A percentile compares a stretch with the other conserved stretches of the same genome.
Evolutionary conservation across 345 rosid genomes (phyloP).

Genomic region (Lagerstroemia speciosa): DNA sequence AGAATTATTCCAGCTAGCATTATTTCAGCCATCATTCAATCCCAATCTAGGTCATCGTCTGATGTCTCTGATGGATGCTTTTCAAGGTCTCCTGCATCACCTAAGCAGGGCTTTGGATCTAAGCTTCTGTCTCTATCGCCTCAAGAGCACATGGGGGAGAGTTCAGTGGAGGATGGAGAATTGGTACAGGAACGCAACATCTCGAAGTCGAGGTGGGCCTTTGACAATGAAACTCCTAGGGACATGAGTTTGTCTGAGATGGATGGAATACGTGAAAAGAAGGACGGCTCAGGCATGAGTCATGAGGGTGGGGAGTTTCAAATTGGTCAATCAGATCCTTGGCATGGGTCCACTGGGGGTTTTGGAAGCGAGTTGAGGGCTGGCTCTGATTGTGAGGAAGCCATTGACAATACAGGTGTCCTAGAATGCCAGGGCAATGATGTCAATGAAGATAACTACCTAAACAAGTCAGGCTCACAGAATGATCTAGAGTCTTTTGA

Average conservation of each 20-base stretch:
- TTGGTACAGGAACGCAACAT: conserved; percentile 27
- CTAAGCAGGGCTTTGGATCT: conserved; percentile 9
- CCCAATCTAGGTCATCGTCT: conserved; percentile 6
- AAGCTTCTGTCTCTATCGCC: conserved; percentile 10
- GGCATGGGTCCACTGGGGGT: conserved; percentile 24
- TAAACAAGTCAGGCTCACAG: conserved; percentile 5
- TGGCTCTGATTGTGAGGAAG: conserved; percentile 20
- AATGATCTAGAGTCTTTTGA: conserved; percentile 4
- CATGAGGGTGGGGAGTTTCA: conserved; percentile 39
- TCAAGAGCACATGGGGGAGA: conserved; percentile 14
- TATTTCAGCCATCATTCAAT: conserved; percentile 11
- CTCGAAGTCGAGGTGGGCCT: conserved; percentile 63
- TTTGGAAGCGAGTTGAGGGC: conserved; percentile 18
- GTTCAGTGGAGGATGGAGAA: conserved; percentile 33
- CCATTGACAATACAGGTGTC: conserved; percentile 19
- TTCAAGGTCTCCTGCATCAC: conserved; percentile 8
- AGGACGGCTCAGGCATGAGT: conserved; percentile 12
- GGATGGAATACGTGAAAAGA: conserved; percentile 10
- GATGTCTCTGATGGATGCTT: conserved; percentile 14
- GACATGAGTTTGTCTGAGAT: conserved; percentile 14
- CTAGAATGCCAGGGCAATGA: conserved; percentile 15
- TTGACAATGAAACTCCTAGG: conserved; percentile 25
- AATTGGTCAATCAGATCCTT: conserved; percentile 21
- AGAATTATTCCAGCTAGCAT: conserved; percentile 8
- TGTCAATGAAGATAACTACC: conserved; percentile 16